These are phyloP conservation scores for Boechera retrofracta DNA, from an alignment of 345 rosid genomes.

Conservation along the genomic window DNA sequence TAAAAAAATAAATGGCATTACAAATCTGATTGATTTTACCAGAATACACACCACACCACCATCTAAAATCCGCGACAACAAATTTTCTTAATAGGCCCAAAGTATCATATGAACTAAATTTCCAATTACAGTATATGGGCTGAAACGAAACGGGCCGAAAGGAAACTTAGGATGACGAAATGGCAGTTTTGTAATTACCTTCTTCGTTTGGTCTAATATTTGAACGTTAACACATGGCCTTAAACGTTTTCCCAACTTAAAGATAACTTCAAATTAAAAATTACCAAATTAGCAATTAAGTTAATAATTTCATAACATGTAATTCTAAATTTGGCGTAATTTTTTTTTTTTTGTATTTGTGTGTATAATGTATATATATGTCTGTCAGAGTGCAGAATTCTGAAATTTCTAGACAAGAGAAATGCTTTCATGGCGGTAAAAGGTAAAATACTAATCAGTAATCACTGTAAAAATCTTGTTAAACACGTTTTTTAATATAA, in stretches of 20 bases:
- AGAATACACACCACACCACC: no score
- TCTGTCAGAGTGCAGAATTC: neutral
- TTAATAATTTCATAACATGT: neutral
- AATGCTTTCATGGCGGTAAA: slow-evolving; percentile 8
- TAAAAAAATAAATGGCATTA: neutral
- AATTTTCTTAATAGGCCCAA: neutral
- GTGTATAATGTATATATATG: neutral
- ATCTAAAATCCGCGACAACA: neutral
- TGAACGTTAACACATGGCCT: neutral
- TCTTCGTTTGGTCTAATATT: neutral
- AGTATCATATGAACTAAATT: neutral
- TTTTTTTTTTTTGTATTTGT: neutral
- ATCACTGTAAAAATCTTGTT: slow-evolving; percentile 5
- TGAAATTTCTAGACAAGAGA: neutral
- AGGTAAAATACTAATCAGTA: slow-evolving; percentile 24
- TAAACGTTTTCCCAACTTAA: neutral
- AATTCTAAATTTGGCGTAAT: neutral
- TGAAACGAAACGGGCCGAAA: neutral
- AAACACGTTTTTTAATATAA: neutral
- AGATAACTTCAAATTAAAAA: neutral
- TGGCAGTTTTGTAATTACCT: neutral
- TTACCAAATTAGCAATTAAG: neutral
- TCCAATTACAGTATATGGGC: neutral
- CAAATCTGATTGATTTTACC: neutral
- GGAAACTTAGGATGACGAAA: neutral